Conservation (phyloP, 1,139 yeast genomes). For the Candida tunisiensis region DNA sequence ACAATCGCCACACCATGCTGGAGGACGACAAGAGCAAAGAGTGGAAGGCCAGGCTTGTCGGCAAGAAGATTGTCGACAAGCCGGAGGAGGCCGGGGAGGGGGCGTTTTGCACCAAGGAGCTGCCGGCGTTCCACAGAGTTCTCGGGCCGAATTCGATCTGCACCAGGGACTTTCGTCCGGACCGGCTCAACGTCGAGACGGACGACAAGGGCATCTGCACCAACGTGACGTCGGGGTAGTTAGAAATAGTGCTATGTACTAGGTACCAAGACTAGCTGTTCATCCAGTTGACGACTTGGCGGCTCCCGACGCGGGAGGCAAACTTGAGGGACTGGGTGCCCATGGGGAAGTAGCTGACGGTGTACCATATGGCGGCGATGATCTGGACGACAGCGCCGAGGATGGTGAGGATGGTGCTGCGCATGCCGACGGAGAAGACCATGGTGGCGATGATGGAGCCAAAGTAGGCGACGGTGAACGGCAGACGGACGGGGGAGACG, state of each 20-base stretch:
- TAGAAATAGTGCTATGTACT: constrained; percentile 1
- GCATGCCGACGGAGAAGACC: constrained; percentile 32
- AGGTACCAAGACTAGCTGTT: constrained; percentile 11
- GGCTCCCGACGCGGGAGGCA: constrained; percentile 62
- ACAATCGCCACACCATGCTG: too few species aligned
- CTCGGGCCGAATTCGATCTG: constrained; percentile 8
- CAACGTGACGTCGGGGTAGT: constrained; percentile 8
- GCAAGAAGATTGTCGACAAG: constrained; percentile 9
- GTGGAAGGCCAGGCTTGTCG: constrained; percentile 10
- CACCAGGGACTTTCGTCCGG: constrained; percentile 10
- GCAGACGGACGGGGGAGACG: constrained; percentile 55
- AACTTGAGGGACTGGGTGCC: constrained; percentile 80
- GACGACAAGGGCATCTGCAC: constrained; percentile 9
- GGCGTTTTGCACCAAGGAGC: constrained; percentile 1
- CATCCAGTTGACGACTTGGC: constrained; percentile 38
- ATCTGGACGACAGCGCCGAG: constrained; percentile 63
- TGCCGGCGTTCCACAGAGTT: constrained; percentile 11
- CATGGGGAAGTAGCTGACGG: constrained; percentile 87
- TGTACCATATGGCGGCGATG: constrained; percentile 75
- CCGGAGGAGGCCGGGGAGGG: neutral
- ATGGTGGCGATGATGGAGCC: constrained; percentile 56
- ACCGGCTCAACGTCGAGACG: constrained; percentile 11
- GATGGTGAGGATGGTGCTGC: constrained; percentile 62
- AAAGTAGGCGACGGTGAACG: constrained; percentile 69
- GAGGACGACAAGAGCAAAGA: constrained; percentile 4